Percentiles rank a stretch among this genome's conserved stretches.
These are phyloP conservation scores for Kuraishia piskuri DNA, from an alignment of 805 yeast species.

Conservation along the genomic window DNA sequence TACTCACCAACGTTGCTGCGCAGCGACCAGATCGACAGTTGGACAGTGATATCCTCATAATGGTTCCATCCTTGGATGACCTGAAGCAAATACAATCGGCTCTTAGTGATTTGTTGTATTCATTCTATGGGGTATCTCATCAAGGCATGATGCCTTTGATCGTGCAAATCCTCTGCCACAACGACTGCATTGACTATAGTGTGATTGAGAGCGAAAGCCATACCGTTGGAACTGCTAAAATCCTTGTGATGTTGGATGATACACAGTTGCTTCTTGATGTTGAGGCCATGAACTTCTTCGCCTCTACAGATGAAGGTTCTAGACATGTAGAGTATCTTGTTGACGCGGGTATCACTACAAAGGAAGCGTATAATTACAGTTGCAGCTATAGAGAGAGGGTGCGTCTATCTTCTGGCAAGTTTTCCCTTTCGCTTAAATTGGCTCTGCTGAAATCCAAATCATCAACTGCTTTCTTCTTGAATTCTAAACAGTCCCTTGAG, in stretches of 20 bases:
- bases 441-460: too few relatives aligned
- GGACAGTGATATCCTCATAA: background rate
- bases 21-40: background rate
- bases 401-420: background rate
- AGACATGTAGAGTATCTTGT: background rate
- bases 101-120: background rate
- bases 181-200: background rate
- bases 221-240: background rate
- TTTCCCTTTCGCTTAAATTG: too few relatives aligned
- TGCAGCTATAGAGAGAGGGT: background rate
- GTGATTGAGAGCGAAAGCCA: background rate
- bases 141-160: background rate
- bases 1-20: background rate
- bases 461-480: background rate
- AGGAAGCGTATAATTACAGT: background rate
- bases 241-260: background rate
- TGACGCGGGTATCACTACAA: background rate
- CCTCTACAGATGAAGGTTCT: background rate
- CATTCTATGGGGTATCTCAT: background rate
- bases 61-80: background rate
- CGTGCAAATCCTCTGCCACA: background rate
- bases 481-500: background rate
- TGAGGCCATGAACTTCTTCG: background rate
- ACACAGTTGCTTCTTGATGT: background rate
- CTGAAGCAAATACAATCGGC: background rate